Evolutionary conservation across 805 yeast species (phyloP).

Genomic region (Monosporozyma servazzii): DNA sequence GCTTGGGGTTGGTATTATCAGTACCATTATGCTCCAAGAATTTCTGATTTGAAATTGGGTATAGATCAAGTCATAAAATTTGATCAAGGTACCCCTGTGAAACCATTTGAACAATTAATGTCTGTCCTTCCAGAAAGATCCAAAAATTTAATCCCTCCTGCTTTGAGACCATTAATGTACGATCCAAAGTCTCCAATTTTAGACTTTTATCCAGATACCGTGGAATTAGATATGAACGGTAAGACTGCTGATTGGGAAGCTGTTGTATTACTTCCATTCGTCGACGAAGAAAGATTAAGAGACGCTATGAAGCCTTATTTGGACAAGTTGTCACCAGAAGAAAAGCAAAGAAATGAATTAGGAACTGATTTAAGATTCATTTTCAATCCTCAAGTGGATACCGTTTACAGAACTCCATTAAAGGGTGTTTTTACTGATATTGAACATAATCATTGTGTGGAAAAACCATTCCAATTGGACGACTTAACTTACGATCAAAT

Average conservation of each 20-base stretch:
- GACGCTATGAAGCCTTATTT: conserved; percentile 66
- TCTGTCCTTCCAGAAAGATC: conserved; percentile 95
- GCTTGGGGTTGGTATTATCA: conserved; percentile 95
- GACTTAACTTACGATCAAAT: conserved; percentile 31
- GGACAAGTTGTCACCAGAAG: conserved; percentile 55
- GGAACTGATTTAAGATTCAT: conserved; percentile 62
- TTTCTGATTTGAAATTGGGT: conserved; percentile 75
- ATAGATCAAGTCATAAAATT: conserved; percentile 55
- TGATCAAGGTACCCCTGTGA: conserved; percentile 68
- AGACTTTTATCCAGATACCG: conserved; percentile 85
- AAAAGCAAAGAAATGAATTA: conserved; percentile 59
- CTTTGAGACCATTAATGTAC: conserved; percentile 74
- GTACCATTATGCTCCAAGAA: conserved; percentile 90
- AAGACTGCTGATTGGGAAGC: conserved; percentile 98
- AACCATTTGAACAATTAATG: conserved; percentile 94
- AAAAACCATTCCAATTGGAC: conserved; percentile 46
- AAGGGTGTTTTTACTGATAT: conserved; percentile 71
- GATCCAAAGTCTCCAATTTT: conserved; percentile 78
- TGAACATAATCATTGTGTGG: conserved; percentile 70
- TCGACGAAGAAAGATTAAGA: conserved; percentile 68
- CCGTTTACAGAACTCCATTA: conserved; percentile 62
- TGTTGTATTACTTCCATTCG: conserved; percentile 85
- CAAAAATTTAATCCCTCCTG: conserved; percentile 62
- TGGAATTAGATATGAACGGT: conserved; percentile 84
- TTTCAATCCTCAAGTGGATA: conserved; percentile 67